Percentiles rank a stretch among this genome's conserved stretches.
Conservation (phyloP, 148 eudicot species). For the Fagopyrum tataricum region DNA sequence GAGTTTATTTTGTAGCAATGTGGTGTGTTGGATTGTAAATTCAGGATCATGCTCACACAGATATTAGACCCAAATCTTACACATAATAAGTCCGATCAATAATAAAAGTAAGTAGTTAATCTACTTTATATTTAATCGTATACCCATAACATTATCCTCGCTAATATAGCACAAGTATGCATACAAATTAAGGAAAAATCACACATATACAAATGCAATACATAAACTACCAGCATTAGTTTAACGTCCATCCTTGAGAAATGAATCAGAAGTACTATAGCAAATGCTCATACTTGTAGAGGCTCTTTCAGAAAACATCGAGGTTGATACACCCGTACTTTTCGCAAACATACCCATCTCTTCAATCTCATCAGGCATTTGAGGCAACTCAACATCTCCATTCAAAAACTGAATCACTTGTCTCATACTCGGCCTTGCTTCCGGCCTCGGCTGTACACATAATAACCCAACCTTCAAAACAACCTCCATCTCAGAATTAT, state of each 20-base stretch:
- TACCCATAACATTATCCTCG: too few species aligned
- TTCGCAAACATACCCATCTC: constrained; percentile 2
- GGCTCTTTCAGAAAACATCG: not conserved
- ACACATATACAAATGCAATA: not conserved
- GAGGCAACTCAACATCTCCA: constrained; percentile 15
- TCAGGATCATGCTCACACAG: too few species aligned
- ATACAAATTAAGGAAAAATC: too few species aligned
- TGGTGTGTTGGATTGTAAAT: too few species aligned
- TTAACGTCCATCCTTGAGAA: not conserved
- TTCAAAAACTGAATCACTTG: constrained; percentile 29
- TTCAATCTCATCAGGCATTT: not conserved
- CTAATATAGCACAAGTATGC: too few species aligned
- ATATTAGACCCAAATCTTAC: too few species aligned
- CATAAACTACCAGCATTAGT: not conserved
- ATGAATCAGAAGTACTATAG: not conserved
- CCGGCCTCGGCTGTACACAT: constrained; percentile 26
- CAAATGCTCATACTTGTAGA: not conserved
- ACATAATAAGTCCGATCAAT: too few species aligned
- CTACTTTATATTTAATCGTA: too few species aligned
- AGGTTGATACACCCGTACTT: not conserved
- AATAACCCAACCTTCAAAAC: constrained; percentile 30
- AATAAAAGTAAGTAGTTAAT: too few species aligned
- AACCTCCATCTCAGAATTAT: constrained; percentile 25
- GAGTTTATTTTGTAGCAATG: too few species aligned
- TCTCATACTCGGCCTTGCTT: constrained; percentile 35